phyloP scores from a whole-genome alignment of 148 eudicot species.

The Silene uniflora region DNA sequence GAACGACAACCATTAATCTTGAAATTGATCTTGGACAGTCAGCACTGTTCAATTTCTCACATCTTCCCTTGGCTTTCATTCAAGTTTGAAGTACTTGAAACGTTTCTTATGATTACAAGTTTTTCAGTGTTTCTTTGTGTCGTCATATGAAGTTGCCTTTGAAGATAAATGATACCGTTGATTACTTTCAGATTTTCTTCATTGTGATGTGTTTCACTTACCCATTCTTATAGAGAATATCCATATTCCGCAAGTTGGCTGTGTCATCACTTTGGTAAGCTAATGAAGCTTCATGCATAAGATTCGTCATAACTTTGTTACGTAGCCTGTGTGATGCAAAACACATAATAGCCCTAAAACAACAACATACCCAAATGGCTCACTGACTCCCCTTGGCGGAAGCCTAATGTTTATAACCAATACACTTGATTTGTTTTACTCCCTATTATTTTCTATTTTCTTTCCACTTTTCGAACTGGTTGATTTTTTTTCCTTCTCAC shows the following conservation, averaged over 20 bases:
- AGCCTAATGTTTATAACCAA: too few relatives aligned
- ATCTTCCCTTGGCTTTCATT: too few relatives aligned
- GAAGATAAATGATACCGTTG: too few relatives aligned
- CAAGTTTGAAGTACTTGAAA: too few relatives aligned
- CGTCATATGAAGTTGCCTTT: neutral
- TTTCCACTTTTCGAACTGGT: too few relatives aligned
- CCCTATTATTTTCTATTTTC: too few relatives aligned
- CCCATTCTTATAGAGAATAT: too few relatives aligned
- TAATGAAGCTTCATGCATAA: neutral
- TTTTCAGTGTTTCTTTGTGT: neutral
- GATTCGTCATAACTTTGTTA: neutral
- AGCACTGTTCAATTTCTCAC: neutral
- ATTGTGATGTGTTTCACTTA: neutral
- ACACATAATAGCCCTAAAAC: neutral
- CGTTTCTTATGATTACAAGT: neutral
- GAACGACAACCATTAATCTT: neutral
- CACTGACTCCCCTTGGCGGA: too few relatives aligned
- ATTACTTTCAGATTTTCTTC: neutral
- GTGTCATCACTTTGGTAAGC: neutral
- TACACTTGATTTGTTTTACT: too few relatives aligned
- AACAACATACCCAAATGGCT: too few relatives aligned
- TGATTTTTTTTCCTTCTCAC: too few relatives aligned
- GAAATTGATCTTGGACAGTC: neutral
- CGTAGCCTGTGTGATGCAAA: neutral
- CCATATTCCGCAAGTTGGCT: neutral